Base-by-base conservation (phyloP, 352 stramenopile species). In the Pythium insidiosum region DNA sequence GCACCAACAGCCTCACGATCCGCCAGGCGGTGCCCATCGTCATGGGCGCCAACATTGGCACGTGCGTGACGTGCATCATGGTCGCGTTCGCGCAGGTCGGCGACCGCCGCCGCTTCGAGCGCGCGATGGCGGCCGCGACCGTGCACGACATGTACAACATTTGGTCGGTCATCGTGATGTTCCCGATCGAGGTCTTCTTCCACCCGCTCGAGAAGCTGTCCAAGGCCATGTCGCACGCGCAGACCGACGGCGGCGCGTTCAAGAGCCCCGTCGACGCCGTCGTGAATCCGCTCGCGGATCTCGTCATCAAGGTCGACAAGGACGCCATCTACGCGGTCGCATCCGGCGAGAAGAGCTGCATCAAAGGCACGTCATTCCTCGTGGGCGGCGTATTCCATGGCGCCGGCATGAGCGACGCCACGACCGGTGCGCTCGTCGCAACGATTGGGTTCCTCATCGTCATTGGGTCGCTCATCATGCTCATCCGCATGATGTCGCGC, bases 61-160 rank as follows among this genome's bases (percentile, higher is more conserved):
- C n/a, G n/a, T n/a, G n/a, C n/a, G n/a, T n/a, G n/a, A n/a, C n/a
- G n/a, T n/a, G n/a, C n/a, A 86, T 72, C 18, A 86, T 91, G 39
- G 73, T 92, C 21, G 63, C 75, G 22, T 73, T 89, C 47, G 75
- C 66, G 35, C 84, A 95, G 29, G 83, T 96, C 40, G 69, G 66
- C 39, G 58, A 88, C 48, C 43, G 37, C 7, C 56, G 61, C 21
- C 36, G 68, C 38, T 54, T 75, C 21, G 56, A 73, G 26, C 54
- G 54, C 19, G 62, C 49, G 12, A 47, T 64, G 49, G 49, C 49
- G 0, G 69, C 66, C 15, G 69, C 69, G 7, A 9, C n/a, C n/a
- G n/a, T n/a, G n/a, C n/a, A n/a, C n/a, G n/a, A n/a, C n/a, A n/a
- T n/a, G n/a, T n/a, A n/a, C n/a, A n/a, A n/a, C n/a, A n/a, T n/a